These are phyloP conservation scores for Ogataea nitratoaversa DNA, from an alignment of 805 yeast species.

Conservation along the genomic window DNA sequence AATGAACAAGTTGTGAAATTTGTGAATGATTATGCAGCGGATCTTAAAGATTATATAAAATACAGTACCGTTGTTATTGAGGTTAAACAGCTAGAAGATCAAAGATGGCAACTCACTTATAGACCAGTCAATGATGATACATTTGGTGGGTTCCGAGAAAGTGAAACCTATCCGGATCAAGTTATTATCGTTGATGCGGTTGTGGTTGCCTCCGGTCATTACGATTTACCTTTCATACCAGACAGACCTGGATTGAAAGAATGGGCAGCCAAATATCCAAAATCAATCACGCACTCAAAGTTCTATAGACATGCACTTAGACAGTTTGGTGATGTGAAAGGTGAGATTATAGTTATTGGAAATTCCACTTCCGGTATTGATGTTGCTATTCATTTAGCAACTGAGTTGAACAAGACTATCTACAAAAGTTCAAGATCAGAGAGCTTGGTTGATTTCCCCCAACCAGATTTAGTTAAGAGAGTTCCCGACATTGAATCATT, in stretches of 20 bases:
- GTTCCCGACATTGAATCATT: slow-evolving; percentile 41
- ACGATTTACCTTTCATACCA: slow-evolving; percentile 56
- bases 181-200: slow-evolving; percentile 57
- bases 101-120: slow-evolving; percentile 41
- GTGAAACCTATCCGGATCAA: slow-evolving; percentile 16
- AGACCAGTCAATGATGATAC: slow-evolving; percentile 31
- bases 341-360: slow-evolving; percentile 61
- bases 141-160: slow-evolving; percentile 25
- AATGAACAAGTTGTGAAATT: slow-evolving; percentile 58
- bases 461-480: slow-evolving; percentile 35
- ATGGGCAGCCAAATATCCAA: slow-evolving; percentile 43
- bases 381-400: slow-evolving; percentile 57
- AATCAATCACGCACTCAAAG: slow-evolving; percentile 55
- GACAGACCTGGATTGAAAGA: slow-evolving; percentile 48
- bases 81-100: slow-evolving; percentile 27
- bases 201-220: slow-evolving; percentile 61
- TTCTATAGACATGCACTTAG: slow-evolving; percentile 42
- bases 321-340: slow-evolving; percentile 35
- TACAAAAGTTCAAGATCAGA: slow-evolving; percentile 49
- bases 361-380: slow-evolving; percentile 74
- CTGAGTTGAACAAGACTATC: slow-evolving; percentile 36
- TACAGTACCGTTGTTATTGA: slow-evolving; percentile 46
- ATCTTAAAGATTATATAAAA: slow-evolving; percentile 34
- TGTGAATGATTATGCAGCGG: slow-evolving; percentile 46
- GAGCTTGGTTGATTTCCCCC: slow-evolving; percentile 40